Base-by-base conservation (phyloP, 2,329 filamentous ascomycete species). In the Simplicillium sp. region DNA sequence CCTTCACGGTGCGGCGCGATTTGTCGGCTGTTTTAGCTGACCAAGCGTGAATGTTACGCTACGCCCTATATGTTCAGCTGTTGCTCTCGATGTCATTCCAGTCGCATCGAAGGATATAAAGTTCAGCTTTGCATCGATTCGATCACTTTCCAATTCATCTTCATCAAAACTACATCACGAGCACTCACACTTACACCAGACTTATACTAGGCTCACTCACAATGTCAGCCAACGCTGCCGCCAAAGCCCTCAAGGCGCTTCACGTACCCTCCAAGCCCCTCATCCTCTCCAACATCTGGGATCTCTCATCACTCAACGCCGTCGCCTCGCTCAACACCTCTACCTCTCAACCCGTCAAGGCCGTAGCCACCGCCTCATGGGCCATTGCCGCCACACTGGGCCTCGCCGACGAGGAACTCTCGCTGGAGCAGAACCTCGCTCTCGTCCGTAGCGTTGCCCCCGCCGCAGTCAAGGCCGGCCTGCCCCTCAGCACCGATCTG, bases 401-500 rank as follows among this genome's bases (percentile, higher is more conserved):
- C 29, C 45, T 68, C 20, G 48, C 58, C 0, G 71, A 76, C 42
- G 64, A 68, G 20, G 61, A 68, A 7, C 63, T 82, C 17, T 67
- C 64, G 1, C 58, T 71, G 12, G 57, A 70, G 3, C 60, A 66
- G 29, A 79, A 80, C 46, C 57, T 81, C 29, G 54, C 59, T 2
- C 66, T 66, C 11, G 60, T 74, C 29, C 47, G 54, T 4, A 55
- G 55, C 11, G 65, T 81, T 42, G 66, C 67, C 0, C 54, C 59
- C 2, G 53, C 71, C 4, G 65, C 65, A 11, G 52, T 51, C 11
- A 49, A 58, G 11, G 56, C 61, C 31, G 56, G 60, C 6, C 57
- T 73, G 2, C 73, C 75, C 0, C 53, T 82, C 1, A 73, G 70
- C 0, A 72, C 70, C 5, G 77, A 82, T 49, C 53, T 80, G 3